Evolutionary conservation across 106 monocot genomes (phyloP), one percentile per base, ranked within the genome.

Genomic region (Acanthochlamys bracteata): DNA sequence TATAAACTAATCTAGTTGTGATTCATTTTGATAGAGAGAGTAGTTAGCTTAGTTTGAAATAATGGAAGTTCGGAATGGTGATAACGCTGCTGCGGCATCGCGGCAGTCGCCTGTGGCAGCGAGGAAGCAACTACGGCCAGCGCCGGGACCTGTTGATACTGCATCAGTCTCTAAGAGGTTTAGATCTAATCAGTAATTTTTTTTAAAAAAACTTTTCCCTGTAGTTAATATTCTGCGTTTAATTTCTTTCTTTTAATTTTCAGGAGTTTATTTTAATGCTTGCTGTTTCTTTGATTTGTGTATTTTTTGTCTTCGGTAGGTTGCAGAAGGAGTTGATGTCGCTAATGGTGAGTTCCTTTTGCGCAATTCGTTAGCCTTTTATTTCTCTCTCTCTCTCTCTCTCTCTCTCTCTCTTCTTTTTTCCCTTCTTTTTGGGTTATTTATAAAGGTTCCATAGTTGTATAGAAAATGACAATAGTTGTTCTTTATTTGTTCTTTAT

Each of bases 291-390:
- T 3, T 55, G 55, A 20, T 55, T 55, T 24, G 41, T 53, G n/a
- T n/a, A n/a, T 69, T 41, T 41, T 4, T 8, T 61, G 61, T 20
- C 24, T 20, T 41, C 70, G 41, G 78, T 73, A 86, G 78, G 73
- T 78, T 86, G 13, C 81, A 86, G 64, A 86, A 82, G 82, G 82
- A 86, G 69, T 69, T 86, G 75, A 86, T 75, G 81, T 22, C 78
- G 56, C 82, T 82, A n/a, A 82, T 82, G 81, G 78, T 86, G 58
- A 4, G 72, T 59, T 68, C 49, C 22, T 20, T 26, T 3, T n/a
- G 17, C 20, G 7, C 7, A 4, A 17, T 10, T 41, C 12, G 21
- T 14, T 25, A 26, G 61, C 16, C 25, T 10, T 61, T 21, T 16
- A n/a, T n/a, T n/a, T n/a, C n/a, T n/a, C n/a, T n/a, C n/a, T n/a